A percentile compares a stretch with the other conserved stretches of the same genome.
Conservation (phyloP, 805 yeast genomes). For the Kockiozyma suomiensis region DNA sequence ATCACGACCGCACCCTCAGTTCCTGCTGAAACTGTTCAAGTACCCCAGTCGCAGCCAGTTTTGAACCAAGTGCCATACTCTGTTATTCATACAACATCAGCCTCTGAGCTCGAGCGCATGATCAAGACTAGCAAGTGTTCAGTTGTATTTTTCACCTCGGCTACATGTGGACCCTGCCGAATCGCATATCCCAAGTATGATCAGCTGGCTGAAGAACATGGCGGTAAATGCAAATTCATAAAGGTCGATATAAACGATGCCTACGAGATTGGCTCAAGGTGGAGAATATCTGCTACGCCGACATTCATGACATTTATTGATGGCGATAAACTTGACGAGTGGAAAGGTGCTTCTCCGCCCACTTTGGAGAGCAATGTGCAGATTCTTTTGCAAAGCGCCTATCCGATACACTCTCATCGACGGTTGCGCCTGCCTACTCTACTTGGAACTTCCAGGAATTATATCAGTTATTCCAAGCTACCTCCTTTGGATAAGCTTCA, state of each 20-base stretch:
- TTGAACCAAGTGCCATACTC: constrained; percentile 1
- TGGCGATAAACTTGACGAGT: constrained; percentile 34
- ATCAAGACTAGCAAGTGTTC: constrained; percentile 20
- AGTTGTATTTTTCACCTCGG: constrained; percentile 35
- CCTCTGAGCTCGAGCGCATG: constrained; percentile 22
- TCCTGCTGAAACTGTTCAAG: not conserved
- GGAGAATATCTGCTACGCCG: constrained; percentile 36
- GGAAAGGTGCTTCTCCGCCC: constrained; percentile 36
- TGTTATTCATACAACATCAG: constrained; percentile 24
- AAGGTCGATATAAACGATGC: constrained; percentile 35
- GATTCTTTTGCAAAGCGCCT: constrained; percentile 26
- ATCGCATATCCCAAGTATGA: constrained; percentile 35
- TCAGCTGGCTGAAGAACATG: constrained; percentile 29
- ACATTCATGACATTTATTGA: constrained; percentile 34
- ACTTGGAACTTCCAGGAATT: constrained; percentile 17
- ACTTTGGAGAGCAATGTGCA: constrained; percentile 33
- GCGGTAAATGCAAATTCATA: constrained; percentile 27
- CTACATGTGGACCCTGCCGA: constrained; percentile 36
- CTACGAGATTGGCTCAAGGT: constrained; percentile 24
- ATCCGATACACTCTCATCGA: constrained; percentile 34
- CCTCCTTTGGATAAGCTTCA: constrained; percentile 35
- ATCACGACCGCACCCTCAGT: constrained; percentile 36
- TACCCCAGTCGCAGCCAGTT: not conserved
- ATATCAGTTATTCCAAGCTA: constrained; percentile 26
- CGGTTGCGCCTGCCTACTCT: constrained; percentile 24